Conservation (phyloP, 176 grass and related monocot genomes). For the Oryza glumipatula region DNA sequence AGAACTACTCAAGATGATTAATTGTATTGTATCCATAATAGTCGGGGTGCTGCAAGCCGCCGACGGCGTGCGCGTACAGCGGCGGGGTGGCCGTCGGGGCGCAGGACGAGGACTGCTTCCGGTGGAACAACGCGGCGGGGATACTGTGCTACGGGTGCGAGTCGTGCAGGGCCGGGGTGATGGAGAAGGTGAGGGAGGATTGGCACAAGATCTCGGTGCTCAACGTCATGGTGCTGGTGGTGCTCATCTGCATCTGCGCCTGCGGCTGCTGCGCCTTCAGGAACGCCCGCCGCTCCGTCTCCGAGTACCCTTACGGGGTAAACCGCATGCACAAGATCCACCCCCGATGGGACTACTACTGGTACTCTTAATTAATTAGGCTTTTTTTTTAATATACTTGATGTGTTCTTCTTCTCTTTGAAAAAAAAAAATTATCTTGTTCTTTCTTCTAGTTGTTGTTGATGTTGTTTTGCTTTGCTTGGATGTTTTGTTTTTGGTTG, state of each 20-base stretch:
- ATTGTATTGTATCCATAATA: slow-evolving; percentile 13
- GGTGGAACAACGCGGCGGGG: slow-evolving; percentile 81
- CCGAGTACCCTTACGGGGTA: slow-evolving; percentile 72
- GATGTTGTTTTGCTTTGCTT: background rate
- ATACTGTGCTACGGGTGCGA: slow-evolving; percentile 89
- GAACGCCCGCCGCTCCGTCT: slow-evolving; percentile 65
- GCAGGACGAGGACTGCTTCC: slow-evolving; percentile 85
- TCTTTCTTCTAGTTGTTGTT: background rate
- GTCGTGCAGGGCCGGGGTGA: slow-evolving; percentile 91
- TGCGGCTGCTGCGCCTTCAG: slow-evolving; percentile 86
- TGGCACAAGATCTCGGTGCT: slow-evolving; percentile 92
- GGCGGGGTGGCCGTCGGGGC: slow-evolving; percentile 56
- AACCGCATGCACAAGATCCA: slow-evolving; percentile 91
- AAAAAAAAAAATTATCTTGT: background rate
- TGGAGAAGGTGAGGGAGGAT: slow-evolving; percentile 84
- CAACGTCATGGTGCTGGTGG: slow-evolving; percentile 66
- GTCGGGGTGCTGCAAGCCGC: slow-evolving; percentile 98
- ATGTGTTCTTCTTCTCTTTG: no score
- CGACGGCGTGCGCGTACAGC: slow-evolving; percentile 83
- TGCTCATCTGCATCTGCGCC: slow-evolving; percentile 70
- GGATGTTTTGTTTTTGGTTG: background rate
- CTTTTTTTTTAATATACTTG: background rate
- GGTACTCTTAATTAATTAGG: slow-evolving; percentile 52
- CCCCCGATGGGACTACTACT: slow-evolving; percentile 92
- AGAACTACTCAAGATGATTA: no score